These are phyloP conservation scores for Quercus berberidifolia DNA, from an alignment of 306 rosid species.

Conservation along the genomic window DNA sequence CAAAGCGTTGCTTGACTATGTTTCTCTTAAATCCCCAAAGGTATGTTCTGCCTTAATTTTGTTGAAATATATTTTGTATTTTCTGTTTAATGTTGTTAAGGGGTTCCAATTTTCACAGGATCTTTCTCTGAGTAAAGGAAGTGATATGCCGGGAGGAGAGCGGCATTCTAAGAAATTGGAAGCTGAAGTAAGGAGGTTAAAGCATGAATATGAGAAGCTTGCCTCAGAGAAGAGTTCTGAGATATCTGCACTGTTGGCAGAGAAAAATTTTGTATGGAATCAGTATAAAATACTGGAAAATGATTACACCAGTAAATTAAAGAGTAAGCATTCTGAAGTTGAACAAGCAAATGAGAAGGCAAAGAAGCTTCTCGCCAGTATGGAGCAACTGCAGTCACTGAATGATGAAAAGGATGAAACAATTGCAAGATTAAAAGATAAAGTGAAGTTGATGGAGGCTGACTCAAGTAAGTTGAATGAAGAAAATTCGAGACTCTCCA, in stretches of 20 bases:
- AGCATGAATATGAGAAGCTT: slow-evolving; percentile 56
- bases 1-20: slow-evolving; percentile 41
- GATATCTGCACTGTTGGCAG: slow-evolving; percentile 58
- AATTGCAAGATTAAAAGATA: slow-evolving; percentile 40
- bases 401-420: slow-evolving; percentile 54
- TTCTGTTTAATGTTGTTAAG: slow-evolving; percentile 19
- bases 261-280: slow-evolving; percentile 86
- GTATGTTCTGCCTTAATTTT: slow-evolving; percentile 34
- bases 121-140: slow-evolving; percentile 13
- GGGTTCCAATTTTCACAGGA: slow-evolving; percentile 35
- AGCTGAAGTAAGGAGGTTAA: slow-evolving; percentile 43
- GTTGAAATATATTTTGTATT: slow-evolving; percentile 8
- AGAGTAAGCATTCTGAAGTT: slow-evolving; percentile 47
- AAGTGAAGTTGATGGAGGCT: slow-evolving; percentile 45
- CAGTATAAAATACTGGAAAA: slow-evolving; percentile 67
- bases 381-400: slow-evolving; percentile 63
- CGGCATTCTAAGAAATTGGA: slow-evolving; percentile 17
- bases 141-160: slow-evolving; percentile 24
- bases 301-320: slow-evolving; percentile 44
- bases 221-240: slow-evolving; percentile 47
- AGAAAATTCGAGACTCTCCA: slow-evolving; percentile 45
- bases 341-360: slow-evolving; percentile 47
- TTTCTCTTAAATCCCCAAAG: slow-evolving; percentile 32
- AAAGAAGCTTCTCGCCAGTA: slow-evolving; percentile 42
- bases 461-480: slow-evolving; percentile 54